Evolutionary conservation across 2,329 filamentous ascomycete species (phyloP).

Genomic region (Botryotinia globosa): DNA sequence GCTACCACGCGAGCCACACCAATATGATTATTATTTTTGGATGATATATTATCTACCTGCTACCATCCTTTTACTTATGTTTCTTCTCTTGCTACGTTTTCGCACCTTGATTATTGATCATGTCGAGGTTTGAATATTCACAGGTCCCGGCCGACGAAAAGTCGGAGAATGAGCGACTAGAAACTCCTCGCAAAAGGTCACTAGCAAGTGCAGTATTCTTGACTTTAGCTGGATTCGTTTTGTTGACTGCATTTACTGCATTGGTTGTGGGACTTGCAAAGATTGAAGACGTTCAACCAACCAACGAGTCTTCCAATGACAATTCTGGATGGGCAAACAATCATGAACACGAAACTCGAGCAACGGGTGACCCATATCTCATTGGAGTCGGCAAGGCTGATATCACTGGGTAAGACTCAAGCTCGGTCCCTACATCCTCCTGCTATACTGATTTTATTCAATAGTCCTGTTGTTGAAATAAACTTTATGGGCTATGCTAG

Average conservation of each 20-base stretch:
- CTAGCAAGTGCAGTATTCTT: conserved; percentile 6
- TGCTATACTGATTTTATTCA: conserved; percentile 16
- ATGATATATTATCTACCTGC: background rate
- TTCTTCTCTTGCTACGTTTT: background rate
- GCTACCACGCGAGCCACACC: conserved; percentile 12
- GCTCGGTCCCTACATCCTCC: background rate
- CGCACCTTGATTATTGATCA: background rate
- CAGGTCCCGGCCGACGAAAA: conserved; percentile 13
- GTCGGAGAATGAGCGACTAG: background rate
- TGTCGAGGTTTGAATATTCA: conserved; percentile 16
- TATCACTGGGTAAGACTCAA: conserved; percentile 55
- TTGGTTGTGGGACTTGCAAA: conserved; percentile 3
- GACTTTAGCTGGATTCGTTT: background rate
- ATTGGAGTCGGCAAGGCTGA: conserved; percentile 69
- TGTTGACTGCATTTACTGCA: background rate
- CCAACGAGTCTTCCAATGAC: background rate
- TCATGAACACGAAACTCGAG: conserved; percentile 24
- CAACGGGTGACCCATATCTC: conserved; percentile 48
- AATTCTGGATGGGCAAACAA: conserved; percentile 5
- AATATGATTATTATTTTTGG: background rate
- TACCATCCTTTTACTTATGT: background rate
- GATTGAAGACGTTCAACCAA: background rate
- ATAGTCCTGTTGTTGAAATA: conserved; percentile 76
- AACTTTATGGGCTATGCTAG: conserved; percentile 91
- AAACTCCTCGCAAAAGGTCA: background rate